Base-by-base conservation (phyloP, 192 early-diverging fungal genomes). In the Lunasporangiospora selenospora region DNA sequence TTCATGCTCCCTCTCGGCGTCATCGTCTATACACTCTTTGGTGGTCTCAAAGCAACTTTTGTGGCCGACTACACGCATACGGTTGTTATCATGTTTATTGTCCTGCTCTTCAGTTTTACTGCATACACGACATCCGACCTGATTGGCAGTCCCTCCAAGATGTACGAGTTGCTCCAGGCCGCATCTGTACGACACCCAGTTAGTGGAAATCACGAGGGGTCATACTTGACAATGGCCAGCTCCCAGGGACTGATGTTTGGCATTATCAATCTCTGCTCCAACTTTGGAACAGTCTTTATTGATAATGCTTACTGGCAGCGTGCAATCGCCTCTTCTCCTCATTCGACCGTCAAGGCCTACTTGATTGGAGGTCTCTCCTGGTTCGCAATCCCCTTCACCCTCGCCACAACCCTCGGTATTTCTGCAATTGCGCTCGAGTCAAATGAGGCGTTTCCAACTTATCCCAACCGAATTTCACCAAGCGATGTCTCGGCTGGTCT, bases 241-340 rank as follows among this genome's bases (percentile, higher is more conserved):
- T 64, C 81, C 2, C 81, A 86, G 43, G 89, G 83, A 10, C 58
- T 90, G 27, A 89, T 90, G 50, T 90, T 91, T 48, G 88, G 89
- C 24, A 83, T 90, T 23, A 90, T 90, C 61, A 90, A 90, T 46
- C 67, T 90, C 37, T 88, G 89, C 37, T 90, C 90, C 41, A 90
- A 90, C 62, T 92, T 92, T 70, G 90, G 89, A 49, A 90, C 88
- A 4, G 88, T 90, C 13, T 87, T 90, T 58, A 83, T 87, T 13
- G 88, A 90, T 46, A 85, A 92, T 55, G 87, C 85, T 13, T 90
- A 92, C 65, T 90, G 83, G 83, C 89, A 90, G 73, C 83, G 88
- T 32, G 89, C 89, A 29, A 87, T 90, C 54, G 89, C 89, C 44
- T 77, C 89, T 13, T 65, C 75, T n/a, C 89, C 89, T 18, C 75